Base-by-base conservation (phyloP, 2,329 filamentous ascomycete species). In the Macrophomina tecta region DNA sequence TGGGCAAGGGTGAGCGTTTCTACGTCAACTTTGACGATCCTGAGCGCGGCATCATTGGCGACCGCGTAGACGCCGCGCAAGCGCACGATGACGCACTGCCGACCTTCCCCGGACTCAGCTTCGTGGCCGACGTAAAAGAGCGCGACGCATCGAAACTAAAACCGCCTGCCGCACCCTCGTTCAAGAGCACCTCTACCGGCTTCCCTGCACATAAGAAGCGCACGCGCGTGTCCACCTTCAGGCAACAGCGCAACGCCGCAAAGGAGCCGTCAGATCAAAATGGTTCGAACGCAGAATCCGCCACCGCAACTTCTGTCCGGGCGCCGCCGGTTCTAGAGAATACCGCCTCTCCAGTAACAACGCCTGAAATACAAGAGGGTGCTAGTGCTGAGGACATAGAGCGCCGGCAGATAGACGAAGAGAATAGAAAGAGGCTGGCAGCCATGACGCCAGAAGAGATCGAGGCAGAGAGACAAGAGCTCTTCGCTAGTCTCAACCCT, bases 131-230 rank as follows among this genome's bases (percentile, higher is more conserved):
- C 71, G 88, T 98, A 69, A 85, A 91, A 73, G 94, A 98, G 81
- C 90, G 91, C 69, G 85, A 88, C 52, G 79, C 86, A 32, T 78
- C 82, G 14, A 79, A 83, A 30, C 83, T 87, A 28, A 89, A 87
- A 69, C 84, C 91, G 4, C 89, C 90, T 8, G 83, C 84, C 46
- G 86, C 89, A 9, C 89, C 90, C 14, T 84, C 85, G 55, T 81
- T 87, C 48, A 87, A 86, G 62, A 79, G 82, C 9, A 64, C 66
- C 9, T 18, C 66, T 7, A 89, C 87, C 12, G 95, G 95, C 1
- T 98, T 98, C 72, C 95, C 95, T n/a, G 88, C 89, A 67, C 94
- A 93, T 77, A 95, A 91, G 78, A 93, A 91, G 76, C 89, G 94
- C 70, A 85, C 83, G 12, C 86, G 86, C 67, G 80, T 87, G 7